Conservation (phyloP, 345 rosid genomes). For the Gossypium raimondii region DNA sequence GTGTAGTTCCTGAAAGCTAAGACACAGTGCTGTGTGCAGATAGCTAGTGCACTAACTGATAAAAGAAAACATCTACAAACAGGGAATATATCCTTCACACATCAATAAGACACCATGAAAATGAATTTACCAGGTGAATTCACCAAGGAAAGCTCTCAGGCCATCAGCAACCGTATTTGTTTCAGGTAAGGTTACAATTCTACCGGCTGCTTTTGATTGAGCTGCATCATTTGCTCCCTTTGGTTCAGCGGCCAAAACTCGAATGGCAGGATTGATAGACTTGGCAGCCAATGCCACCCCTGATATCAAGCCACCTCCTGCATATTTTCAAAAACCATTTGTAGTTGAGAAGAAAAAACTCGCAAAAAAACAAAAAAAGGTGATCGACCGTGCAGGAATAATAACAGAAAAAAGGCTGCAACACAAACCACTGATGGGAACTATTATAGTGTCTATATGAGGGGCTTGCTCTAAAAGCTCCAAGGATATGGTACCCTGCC, state of each 20-base stretch:
- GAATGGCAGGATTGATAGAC: conserved; percentile 72
- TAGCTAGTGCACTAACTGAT: background rate
- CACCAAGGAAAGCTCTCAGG: conserved; percentile 80
- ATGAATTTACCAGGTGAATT: conserved; percentile 63
- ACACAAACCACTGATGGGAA: conserved; percentile 76
- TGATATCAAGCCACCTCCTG: conserved; percentile 84
- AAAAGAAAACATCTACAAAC: background rate
- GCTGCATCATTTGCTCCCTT: conserved; percentile 89
- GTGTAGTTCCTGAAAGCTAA: background rate
- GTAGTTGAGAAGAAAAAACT: background rate
- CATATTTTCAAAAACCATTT: background rate
- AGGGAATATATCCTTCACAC: background rate
- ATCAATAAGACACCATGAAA: conserved; percentile 2
- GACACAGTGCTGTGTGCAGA: background rate
- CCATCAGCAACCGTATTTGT: conserved; percentile 84
- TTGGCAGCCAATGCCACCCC: conserved; percentile 95
- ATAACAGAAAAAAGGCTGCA: background rate
- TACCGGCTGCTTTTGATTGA: conserved; percentile 76
- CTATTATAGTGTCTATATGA: conserved; percentile 62
- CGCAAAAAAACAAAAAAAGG: background rate
- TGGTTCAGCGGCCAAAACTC: conserved; percentile 85
- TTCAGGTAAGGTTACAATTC: conserved; percentile 54
- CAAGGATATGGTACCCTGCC: conserved; percentile 81
- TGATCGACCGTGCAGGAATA: background rate
- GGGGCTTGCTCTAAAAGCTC: conserved; percentile 79